Evolutionary conservation across 306 rosid species (phyloP), one percentile per base, ranked within the genome.

Genomic region (Cucumis hystrix): DNA sequence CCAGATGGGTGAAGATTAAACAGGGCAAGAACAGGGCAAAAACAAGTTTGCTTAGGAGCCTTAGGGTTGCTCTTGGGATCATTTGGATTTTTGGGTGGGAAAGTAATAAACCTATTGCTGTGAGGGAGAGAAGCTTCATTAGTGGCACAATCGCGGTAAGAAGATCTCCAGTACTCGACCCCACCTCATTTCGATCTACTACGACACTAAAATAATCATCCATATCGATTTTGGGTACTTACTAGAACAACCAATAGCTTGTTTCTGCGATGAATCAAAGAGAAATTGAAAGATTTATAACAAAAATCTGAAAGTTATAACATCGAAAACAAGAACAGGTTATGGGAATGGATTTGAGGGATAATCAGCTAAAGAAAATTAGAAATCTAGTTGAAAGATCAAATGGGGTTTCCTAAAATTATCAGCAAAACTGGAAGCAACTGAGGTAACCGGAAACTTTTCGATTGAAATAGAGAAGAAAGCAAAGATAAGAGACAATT

Each of bases 11-110:
- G 82, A 93, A 93, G 78, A 93, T 93, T 68, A 93, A 78, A 81
- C 97, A 93, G 0, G 98, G 98, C 83, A 93, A 83, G 84, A 93
- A 89, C 78, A 93, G 68, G 15, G 88, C 93, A 77, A 93, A 93
- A 0, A 93, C 93, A 52, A 93, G 91, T 80, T 89, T 91, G 78
- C 98, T 91, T 5, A 93, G 85, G 78, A 88, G 88, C 70, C 78
- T 87, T 61, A 93, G 86, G 55, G 98, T 89, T 1, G 89, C 88
- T 79, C 45, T 88, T 17, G 98, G 97, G 79, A 93, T 84, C 41
- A 93, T 85, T 67, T 89, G 87, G 84, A 82, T 81, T 79, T 57
- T 89, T 37, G 93, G 96, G 81, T 87, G 86, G 6, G 92, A 87
- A 82, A 93, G 96, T 76, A 91, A 72, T 2, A 90, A 54, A 6